A percentile compares a stretch with the other conserved stretches of the same genome.
Conservation (phyloP, 176 grass and related monocot genomes). For the Avena sativa region DNA sequence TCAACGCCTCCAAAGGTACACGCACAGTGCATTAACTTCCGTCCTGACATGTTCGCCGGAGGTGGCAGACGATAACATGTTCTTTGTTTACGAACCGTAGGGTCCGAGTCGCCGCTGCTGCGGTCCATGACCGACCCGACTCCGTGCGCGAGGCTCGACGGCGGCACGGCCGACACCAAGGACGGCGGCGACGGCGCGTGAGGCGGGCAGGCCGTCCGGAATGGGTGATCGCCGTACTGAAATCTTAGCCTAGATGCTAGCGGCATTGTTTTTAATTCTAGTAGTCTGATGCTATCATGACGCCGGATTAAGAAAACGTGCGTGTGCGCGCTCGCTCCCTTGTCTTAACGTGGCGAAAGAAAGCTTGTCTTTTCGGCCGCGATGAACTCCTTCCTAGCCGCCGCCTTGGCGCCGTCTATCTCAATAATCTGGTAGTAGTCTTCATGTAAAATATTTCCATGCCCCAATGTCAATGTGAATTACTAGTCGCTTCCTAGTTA, state of each 20-base stretch:
- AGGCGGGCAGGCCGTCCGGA: background rate
- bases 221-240: constrained; percentile 30
- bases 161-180: constrained; percentile 34
- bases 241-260: constrained; percentile 30
- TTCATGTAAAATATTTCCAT: too few species aligned
- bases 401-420: constrained; percentile 15
- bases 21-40: background rate
- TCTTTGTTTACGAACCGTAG: background rate
- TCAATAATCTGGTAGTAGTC: background rate
- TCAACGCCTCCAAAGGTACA: constrained; percentile 73
- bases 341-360: constrained; percentile 38
- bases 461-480: too few species aligned
- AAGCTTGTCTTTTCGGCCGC: constrained; percentile 46
- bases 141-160: constrained; percentile 24
- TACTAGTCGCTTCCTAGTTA: too few species aligned
- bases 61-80: background rate
- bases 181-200: constrained; percentile 51
- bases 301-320: constrained; percentile 29
- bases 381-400: background rate
- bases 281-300: background rate
- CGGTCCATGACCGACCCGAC: constrained; percentile 62
- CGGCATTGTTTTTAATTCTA: background rate
- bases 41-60: background rate
- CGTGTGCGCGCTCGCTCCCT: background rate
- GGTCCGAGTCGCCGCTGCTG: constrained; percentile 63